Evolutionary conservation across 1,139 yeast genomes (phyloP), one percentile per base, ranked within the genome.

Genomic region (Geotrichum fermentans): DNA sequence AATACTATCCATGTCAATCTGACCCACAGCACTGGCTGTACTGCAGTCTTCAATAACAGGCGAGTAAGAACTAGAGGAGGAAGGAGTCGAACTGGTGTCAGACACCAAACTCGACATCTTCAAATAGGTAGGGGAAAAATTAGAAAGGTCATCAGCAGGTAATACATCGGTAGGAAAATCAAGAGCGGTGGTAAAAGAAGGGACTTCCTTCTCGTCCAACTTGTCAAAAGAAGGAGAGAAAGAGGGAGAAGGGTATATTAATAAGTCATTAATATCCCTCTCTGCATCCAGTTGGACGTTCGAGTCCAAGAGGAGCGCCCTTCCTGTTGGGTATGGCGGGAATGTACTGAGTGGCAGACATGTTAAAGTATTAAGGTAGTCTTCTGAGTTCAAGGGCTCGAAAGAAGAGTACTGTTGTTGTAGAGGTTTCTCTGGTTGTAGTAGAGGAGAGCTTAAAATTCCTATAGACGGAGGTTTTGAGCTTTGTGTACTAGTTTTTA

Each of bases 131-230:
- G 49, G 34, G 35, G 49, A 35, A 14, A 45, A 11, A 21, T 33
- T 18, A 36, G 8, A 20, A 20, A 13, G 26, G 34, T 47, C 43
- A 43, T 29, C 17, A 18, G 28, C n/a, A 37, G 43, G 34, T 26
- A 30, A 35, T 22, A 47, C 37, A 47, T 33, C 44, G 24, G 29
- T 18, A 29, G 50, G 33, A 29, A 40, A 30, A 37, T 36, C 46
- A 35, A 32, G 41, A 28, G 46, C 43, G 30, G 36, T 11, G 26
- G 11, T 14, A 4, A 17, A 14, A 29, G 17, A 16, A 10, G 39
- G 39, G 13, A 30, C 24, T 14, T 11, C 18, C 33, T 38, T 28
- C 16, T 28, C 41, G 5, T 38, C 41, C 18, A 37, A 17, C n/a
- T 24, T 16, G 4, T 8, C 33, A 42, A 42, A 42, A 16, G 2